Percentiles rank a stretch among this genome's conserved stretches.
Evolutionary conservation across 2,329 filamentous ascomycete species (phyloP).

Genomic region (Metarhizium rileyi): DNA sequence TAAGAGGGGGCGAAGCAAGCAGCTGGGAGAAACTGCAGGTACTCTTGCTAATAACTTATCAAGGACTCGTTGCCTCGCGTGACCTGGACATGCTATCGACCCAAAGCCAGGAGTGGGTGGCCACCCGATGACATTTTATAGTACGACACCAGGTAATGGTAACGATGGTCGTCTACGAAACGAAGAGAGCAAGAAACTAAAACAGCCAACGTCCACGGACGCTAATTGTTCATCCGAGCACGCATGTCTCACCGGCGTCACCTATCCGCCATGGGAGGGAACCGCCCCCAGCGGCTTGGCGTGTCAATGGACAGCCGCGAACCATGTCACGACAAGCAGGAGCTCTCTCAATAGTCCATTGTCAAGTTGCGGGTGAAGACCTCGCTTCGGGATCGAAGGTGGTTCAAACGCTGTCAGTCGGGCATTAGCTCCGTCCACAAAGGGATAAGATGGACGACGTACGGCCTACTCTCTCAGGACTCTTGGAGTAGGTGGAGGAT

Average conservation of each 20-base stretch:
- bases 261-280: background rate
- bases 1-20: background rate
- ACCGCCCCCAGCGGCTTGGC: background rate
- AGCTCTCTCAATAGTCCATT: background rate
- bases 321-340: background rate
- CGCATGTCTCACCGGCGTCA: background rate
- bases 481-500: background rate
- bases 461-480: background rate
- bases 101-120: background rate
- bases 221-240: background rate
- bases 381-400: background rate
- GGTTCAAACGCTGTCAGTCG: background rate
- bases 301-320: background rate
- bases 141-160: background rate
- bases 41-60: background rate
- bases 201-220: background rate
- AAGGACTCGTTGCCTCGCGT: background rate
- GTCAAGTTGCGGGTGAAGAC: background rate
- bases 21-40: background rate
- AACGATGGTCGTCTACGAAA: too few species aligned
- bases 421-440: background rate
- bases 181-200: background rate
- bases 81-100: background rate
- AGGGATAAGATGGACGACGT: conserved; percentile 1
- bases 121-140: background rate